Percentiles rank a stretch among this genome's conserved stretches.
These are phyloP conservation scores for Coniochaeta pulveracea DNA, from an alignment of 2,329 filamentous ascomycete species.

Conservation along the genomic window DNA sequence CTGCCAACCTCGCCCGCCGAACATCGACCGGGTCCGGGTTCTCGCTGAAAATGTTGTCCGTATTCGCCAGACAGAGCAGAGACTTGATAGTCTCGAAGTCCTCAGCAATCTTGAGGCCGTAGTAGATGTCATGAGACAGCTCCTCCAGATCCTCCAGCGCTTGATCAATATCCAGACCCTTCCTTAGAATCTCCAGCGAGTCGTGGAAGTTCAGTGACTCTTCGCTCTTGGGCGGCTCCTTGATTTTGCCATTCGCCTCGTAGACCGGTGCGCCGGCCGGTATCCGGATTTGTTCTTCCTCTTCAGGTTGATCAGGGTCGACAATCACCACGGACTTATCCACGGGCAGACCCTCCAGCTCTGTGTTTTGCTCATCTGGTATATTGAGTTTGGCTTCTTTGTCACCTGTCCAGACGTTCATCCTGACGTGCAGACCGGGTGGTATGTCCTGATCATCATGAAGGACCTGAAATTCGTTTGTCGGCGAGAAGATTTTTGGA, in stretches of 20 bases:
- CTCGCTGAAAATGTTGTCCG: slow-evolving; percentile 13
- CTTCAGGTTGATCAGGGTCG: slow-evolving; percentile 28
- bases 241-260: slow-evolving; percentile 44
- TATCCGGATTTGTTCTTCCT: slow-evolving; percentile 18
- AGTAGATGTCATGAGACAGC: slow-evolving; percentile 58
- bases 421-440: slow-evolving; percentile 51
- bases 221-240: slow-evolving; percentile 31
- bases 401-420: slow-evolving; percentile 51
- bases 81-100: slow-evolving; percentile 38
- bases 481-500: slow-evolving; percentile 50
- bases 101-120: slow-evolving; percentile 51
- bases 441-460: slow-evolving; percentile 56
- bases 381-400: slow-evolving; percentile 58
- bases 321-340: slow-evolving; percentile 43
- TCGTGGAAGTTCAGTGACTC: slow-evolving; percentile 29
- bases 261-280: slow-evolving; percentile 43
- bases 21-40: slow-evolving; percentile 12
- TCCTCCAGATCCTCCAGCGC: slow-evolving; percentile 50
- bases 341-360: slow-evolving; percentile 37
- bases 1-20: slow-evolving; percentile 35
- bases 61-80: slow-evolving; percentile 45
- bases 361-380: slow-evolving; percentile 35
- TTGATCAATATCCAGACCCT: slow-evolving; percentile 29
- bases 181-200: slow-evolving; percentile 38
- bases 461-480: slow-evolving; percentile 51